Percentiles rank a stretch among this genome's conserved stretches.
Evolutionary conservation across 1,139 yeast genomes (phyloP).

Genomic region (Pichia kudriavzevii): DNA sequence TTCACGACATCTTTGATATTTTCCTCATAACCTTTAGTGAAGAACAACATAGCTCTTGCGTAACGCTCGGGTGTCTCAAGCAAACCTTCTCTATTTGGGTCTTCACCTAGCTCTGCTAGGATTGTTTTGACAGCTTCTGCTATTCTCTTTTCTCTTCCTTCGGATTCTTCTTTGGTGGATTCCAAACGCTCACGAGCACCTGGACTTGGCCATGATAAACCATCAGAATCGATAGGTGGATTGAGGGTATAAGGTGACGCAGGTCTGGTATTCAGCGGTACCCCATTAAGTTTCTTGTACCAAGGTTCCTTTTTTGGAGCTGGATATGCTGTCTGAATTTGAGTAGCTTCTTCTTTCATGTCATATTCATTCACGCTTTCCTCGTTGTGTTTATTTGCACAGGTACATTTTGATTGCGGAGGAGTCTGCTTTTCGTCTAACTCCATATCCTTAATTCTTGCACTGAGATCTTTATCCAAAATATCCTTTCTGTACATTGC

Average conservation of each 20-base stretch:
- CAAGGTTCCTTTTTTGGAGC: constrained; percentile 27
- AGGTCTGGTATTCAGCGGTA: constrained; percentile 65
- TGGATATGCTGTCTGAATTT: constrained; percentile 19
- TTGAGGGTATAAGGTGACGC: constrained; percentile 77
- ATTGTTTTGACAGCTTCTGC: constrained; percentile 82
- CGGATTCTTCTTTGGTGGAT: constrained; percentile 53
- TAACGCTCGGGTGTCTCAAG: constrained; percentile 92
- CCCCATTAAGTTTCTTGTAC: constrained; percentile 21
- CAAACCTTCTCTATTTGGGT: constrained; percentile 79
- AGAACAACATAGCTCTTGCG: constrained; percentile 91
- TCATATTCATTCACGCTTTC: constrained; percentile 7
- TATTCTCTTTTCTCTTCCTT: constrained; percentile 61
- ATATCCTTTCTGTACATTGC: constrained; percentile 18
- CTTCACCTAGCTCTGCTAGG: constrained; percentile 85
- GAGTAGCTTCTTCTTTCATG: constrained; percentile 1
- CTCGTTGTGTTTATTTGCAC: background rate
- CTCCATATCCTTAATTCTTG: constrained; percentile 7
- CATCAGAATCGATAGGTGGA: constrained; percentile 86
- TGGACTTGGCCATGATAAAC: constrained; percentile 88
- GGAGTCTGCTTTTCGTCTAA: constrained; percentile 1
- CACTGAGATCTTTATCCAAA: constrained; percentile 18
- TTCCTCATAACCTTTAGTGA: constrained; percentile 95
- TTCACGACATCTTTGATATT: constrained; percentile 86
- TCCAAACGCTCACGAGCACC: constrained; percentile 78
- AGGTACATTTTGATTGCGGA: background rate